These are phyloP conservation scores for Capsella rubella DNA, from an alignment of 441 rosid species.

Conservation along the genomic window DNA sequence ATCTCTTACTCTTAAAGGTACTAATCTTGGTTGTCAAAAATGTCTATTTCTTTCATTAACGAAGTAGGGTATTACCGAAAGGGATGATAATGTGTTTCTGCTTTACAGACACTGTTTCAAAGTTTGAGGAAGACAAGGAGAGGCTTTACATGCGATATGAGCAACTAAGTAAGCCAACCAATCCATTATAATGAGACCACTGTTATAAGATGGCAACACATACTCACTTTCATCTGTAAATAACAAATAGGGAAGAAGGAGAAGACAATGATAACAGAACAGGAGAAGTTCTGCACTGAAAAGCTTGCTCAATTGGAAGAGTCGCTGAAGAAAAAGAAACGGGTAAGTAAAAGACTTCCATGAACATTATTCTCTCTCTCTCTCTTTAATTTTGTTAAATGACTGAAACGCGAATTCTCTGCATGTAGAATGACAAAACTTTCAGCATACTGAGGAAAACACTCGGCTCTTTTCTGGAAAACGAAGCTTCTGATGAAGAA, in stretches of 20 bases:
- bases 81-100: constrained; percentile 51
- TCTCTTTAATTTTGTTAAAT: neutral
- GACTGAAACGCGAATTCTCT: neutral
- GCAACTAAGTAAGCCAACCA: constrained; percentile 69
- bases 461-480: constrained; percentile 72
- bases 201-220: constrained; percentile 27
- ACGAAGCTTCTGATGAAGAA: constrained; percentile 77
- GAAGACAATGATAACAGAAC: constrained; percentile 67
- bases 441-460: constrained; percentile 86
- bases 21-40: constrained; percentile 1
- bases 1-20: constrained; percentile 7
- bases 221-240: constrained; percentile 24
- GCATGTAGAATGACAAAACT: constrained; percentile 73
- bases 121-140: constrained; percentile 83
- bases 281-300: constrained; percentile 67
- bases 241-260: constrained; percentile 75
- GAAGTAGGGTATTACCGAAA: constrained; percentile 46
- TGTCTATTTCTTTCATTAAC: neutral
- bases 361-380: neutral
- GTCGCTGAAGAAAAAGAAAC: constrained; percentile 76
- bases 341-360: constrained; percentile 47
- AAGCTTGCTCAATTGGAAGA: constrained; percentile 70
- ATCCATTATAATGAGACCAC: constrained; percentile 18
- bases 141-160: constrained; percentile 73
- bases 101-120: constrained; percentile 66